Evolutionary conservation across 768 basidiomycete genomes (phyloP), one percentile per base, ranked within the genome.

Genomic region (Chalciporus sphaerocephalus): DNA sequence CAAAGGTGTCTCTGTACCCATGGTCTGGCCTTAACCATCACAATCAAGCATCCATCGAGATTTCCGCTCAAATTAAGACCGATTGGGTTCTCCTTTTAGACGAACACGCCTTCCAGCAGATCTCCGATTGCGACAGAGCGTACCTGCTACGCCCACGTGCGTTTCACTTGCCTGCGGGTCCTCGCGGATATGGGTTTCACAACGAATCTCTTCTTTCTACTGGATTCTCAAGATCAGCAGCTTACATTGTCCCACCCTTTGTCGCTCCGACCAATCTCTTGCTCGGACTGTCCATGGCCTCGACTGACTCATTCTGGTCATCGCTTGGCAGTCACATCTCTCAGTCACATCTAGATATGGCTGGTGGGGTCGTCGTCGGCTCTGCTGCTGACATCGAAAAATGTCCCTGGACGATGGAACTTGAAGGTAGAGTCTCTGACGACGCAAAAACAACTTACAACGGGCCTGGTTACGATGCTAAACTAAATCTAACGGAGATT

Each of bases 191-290:
- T 21, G 41, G 53, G 2, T 42, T 59, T 10, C 47, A 38, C 22
- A 60, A 65, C 44, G 52, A 51, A 27, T 60, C 67, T n/a, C 47
- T 73, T 34, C 41, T 50, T n/a, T 58, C 68, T 5, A 61, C 65
- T 8, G 55, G 57, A 0, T 47, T 50, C 7, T 56, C 66, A 17
- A 69, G 68, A 23, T 59, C 71, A 20, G 80, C 76, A 3, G 58
- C 66, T 4, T 80, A 76, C 59, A 66, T 87, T 2, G 56, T 78
- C 3, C 86, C 86, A 13, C 85, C 85, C 2, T 80, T 87, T 49
- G 66, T 82, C 6, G 51, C 77, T 23, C 75, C 75, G 9, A 39
- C 54, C 1, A 33, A 18, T 25, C 56, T 66, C 20, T 43, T 72
- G 13, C 47, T 44, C 6, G 13, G 23, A 2, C 35, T 66, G 10